phyloP scores from a whole-genome alignment of 1,284 basidiomycete species.

The Cutaneotrichosporon sp. region DNA sequence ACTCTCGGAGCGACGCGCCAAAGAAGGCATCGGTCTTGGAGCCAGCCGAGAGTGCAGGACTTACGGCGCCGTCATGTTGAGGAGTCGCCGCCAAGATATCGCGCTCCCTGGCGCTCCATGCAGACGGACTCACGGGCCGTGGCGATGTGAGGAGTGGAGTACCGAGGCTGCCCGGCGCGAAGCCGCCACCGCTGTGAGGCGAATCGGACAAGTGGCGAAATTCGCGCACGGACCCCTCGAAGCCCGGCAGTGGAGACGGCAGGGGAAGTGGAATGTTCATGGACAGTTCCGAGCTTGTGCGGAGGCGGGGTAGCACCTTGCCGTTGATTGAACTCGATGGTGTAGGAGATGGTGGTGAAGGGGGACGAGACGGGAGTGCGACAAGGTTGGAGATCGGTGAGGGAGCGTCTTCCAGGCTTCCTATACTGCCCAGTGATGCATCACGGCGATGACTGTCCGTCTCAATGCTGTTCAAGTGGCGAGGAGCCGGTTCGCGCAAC shows the following conservation, averaged over 20 bases:
- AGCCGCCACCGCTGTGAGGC: not conserved
- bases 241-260: slow-evolving; percentile 2
- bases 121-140: not conserved
- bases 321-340: not conserved
- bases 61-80: slow-evolving; percentile 9
- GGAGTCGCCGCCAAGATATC: not conserved
- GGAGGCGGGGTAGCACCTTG: not conserved
- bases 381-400: slow-evolving; percentile 5
- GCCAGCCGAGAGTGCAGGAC: slow-evolving; percentile 26
- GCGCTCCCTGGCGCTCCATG: not conserved
- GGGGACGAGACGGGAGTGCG: not conserved
- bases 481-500: not conserved
- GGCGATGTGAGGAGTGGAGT: not conserved
- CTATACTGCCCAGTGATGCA: slow-evolving; percentile 6
- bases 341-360: not conserved
- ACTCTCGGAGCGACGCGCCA: slow-evolving; percentile 16
- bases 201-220: slow-evolving; percentile 3
- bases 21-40: slow-evolving; percentile 45
- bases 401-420: slow-evolving; percentile 13
- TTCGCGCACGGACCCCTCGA: not conserved
- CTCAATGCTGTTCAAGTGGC: slow-evolving; percentile 1
- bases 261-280: not conserved
- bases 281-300: not conserved
- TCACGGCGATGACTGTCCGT: slow-evolving; percentile 4
- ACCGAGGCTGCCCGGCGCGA: not conserved